Evolutionary conservation across 176 grass and related monocot species (phyloP), one percentile per base, ranked within the genome.

Genomic region (Hordeum marinum): DNA sequence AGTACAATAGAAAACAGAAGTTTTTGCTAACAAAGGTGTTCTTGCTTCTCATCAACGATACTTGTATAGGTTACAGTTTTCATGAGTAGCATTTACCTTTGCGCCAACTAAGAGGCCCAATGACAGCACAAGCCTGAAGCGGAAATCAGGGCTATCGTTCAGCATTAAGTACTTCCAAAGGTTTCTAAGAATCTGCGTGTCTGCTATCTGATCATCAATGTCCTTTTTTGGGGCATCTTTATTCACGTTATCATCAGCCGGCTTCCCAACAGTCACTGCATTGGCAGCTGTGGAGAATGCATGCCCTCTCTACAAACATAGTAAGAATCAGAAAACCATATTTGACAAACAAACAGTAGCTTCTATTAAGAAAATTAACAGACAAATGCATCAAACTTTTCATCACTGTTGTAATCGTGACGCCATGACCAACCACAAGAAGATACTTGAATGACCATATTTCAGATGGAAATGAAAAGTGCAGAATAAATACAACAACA

Each of bases 111-210:
- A 92, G 72, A 99, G 91, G 9, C 84, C 89, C 29, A 99, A 80
- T 1, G 96, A 89, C 62, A 99, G 72, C 26, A 94, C 39, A 68
- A 93, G 83, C 86, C 96, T 95, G 52, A 99, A 80, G 75, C 96
- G 96, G 77, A 99, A 96, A 80, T 99, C 96, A 23, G 79, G 25
- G 59, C 89, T 96, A 70, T 99, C 96, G 17, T 95, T 95, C 64
- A 94, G 64, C 69, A 94, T 72, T 64, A 99, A 82, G 64, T 96
- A 92, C 86, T 99, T 99, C 11, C 68, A 82, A 81, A 99, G 91
- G 90, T 86, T 99, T 77, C 58, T 39, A 77, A 99, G 82, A 75
- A 99, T 99, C 81, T 81, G 87, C 12, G 86, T 82, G 78, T 99
- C 96, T 73, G 93, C 88, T 78, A 95, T 92, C 87, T 99, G 74